Percentiles rank a stretch among this genome's conserved stretches.
These are phyloP conservation scores for Tympanopsis confertula DNA, from an alignment of 2,329 filamentous ascomycete species.

Conservation along the genomic window DNA sequence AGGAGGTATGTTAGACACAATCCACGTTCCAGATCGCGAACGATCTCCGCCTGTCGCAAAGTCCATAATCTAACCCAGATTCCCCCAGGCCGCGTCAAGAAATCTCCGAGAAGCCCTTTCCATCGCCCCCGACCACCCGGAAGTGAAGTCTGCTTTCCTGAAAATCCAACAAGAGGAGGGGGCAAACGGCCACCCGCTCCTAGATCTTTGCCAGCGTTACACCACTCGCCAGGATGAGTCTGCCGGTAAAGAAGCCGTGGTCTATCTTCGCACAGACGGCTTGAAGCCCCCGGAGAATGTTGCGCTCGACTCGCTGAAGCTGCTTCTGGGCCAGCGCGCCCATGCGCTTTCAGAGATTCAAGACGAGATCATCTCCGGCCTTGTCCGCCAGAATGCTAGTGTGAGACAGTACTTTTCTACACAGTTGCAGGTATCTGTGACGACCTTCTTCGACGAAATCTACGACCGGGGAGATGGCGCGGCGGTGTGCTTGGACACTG, in stretches of 20 bases:
- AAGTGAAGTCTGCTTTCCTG: conserved; percentile 29
- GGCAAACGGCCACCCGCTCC: conserved; percentile 22
- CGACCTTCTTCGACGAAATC: conserved; percentile 32
- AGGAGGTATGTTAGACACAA: conserved; percentile 20
- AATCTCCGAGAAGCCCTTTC: conserved; percentile 34
- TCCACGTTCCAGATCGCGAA: neutral
- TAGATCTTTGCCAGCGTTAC: conserved; percentile 29
- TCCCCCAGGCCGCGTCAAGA: conserved; percentile 27
- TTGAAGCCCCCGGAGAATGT: conserved; percentile 25
- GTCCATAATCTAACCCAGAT: no score
- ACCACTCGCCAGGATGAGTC: conserved; percentile 23
- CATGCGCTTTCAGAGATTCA: conserved; percentile 22
- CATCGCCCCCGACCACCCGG: conserved; percentile 26
- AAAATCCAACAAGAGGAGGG: conserved; percentile 27
- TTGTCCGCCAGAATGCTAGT: conserved; percentile 26
- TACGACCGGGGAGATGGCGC: conserved; percentile 32
- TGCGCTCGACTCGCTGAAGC: conserved; percentile 26
- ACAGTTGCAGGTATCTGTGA: conserved; percentile 27
- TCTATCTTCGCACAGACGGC: conserved; percentile 27
- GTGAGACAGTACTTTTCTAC: conserved; percentile 28
- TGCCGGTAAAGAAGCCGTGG: conserved; percentile 28
- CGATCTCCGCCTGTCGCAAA: conserved; percentile 1
- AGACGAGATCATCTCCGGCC: conserved; percentile 30
- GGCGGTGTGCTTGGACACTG: conserved; percentile 29
- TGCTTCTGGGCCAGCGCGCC: conserved; percentile 23